Percentiles rank a stretch among this genome's conserved stretches.
phyloP scores from a whole-genome alignment of 1,139 yeast species.

The Debaryomyces nepalensis region DNA sequence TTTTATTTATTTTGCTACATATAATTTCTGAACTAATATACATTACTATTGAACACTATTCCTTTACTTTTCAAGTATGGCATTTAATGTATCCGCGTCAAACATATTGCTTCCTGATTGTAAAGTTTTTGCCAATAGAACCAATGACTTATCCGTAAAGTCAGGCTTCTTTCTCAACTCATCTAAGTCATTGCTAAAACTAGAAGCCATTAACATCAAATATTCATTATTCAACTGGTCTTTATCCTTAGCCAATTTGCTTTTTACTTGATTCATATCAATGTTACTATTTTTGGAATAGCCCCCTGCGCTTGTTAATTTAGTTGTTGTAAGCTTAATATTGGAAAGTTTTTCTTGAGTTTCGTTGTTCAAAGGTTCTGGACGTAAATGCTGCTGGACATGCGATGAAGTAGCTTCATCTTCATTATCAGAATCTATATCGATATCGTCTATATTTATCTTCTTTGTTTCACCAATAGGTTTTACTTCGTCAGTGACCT shows the following conservation, averaged over 20 bases:
- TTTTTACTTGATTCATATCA: conserved; percentile 28
- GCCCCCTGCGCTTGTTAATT: conserved; percentile 2
- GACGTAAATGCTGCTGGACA: conserved; percentile 15
- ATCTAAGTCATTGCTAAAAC: conserved; percentile 67
- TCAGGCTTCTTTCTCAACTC: conserved; percentile 67
- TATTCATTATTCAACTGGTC: conserved; percentile 55
- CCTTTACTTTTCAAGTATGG: conserved; percentile 24
- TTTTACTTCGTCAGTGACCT: conserved; percentile 18
- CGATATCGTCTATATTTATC: conserved; percentile 42
- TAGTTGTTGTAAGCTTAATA: conserved; percentile 30
- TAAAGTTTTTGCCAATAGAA: conserved; percentile 64
- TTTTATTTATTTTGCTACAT: too few species aligned
- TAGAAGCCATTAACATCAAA: conserved; percentile 59
- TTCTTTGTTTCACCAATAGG: conserved; percentile 16
- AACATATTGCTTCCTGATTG: conserved; percentile 71
- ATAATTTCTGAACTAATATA: conserved; percentile 10
- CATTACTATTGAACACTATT: background rate
- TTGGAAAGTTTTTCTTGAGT: conserved; percentile 30
- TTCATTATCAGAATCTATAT: conserved; percentile 47
- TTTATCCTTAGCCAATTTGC: conserved; percentile 33
- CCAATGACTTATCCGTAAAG: conserved; percentile 61
- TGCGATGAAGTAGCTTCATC: conserved; percentile 14
- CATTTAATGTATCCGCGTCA: conserved; percentile 61
- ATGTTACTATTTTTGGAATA: conserved; percentile 19
- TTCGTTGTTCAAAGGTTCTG: conserved; percentile 26